A percentile compares a stretch with the other conserved stretches of the same genome.
phyloP scores from a whole-genome alignment of 176 grass and related monocot species.

The Typha latifolia region DNA sequence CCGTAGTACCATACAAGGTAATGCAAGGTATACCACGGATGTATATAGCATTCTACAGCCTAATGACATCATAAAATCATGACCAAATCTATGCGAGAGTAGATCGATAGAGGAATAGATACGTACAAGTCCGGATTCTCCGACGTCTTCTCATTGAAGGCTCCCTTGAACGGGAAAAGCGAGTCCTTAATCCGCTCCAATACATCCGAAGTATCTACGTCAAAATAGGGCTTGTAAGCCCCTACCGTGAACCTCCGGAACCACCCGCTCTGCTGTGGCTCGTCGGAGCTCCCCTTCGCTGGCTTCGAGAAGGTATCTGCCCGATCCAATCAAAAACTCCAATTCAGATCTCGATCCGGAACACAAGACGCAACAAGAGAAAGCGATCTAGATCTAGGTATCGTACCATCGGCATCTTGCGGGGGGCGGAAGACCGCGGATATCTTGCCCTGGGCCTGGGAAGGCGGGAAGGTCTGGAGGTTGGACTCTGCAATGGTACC shows the following conservation, averaged over 20 bases:
- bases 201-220: constrained; percentile 81
- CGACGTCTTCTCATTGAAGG: constrained; percentile 87
- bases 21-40: not conserved
- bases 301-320: constrained; percentile 74
- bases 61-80: not conserved
- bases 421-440: constrained; percentile 78
- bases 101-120: not conserved
- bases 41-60: not conserved
- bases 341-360: constrained; percentile 26
- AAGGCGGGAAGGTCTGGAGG: constrained; percentile 86
- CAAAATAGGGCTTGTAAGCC: constrained; percentile 85
- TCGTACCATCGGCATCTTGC: constrained; percentile 75
- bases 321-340: not conserved
- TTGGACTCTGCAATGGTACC: constrained; percentile 45
- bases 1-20: not conserved
- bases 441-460: constrained; percentile 82
- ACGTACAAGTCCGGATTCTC: constrained; percentile 88
- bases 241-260: constrained; percentile 76
- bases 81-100: not conserved
- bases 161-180: constrained; percentile 80
- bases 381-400: not conserved
- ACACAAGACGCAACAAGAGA: not conserved
- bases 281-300: constrained; percentile 34
- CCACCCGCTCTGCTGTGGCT: constrained; percentile 61
- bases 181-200: constrained; percentile 91